Evolutionary conservation across 208 protist species (phyloP).

Genomic region (Polymyxa betae): DNA sequence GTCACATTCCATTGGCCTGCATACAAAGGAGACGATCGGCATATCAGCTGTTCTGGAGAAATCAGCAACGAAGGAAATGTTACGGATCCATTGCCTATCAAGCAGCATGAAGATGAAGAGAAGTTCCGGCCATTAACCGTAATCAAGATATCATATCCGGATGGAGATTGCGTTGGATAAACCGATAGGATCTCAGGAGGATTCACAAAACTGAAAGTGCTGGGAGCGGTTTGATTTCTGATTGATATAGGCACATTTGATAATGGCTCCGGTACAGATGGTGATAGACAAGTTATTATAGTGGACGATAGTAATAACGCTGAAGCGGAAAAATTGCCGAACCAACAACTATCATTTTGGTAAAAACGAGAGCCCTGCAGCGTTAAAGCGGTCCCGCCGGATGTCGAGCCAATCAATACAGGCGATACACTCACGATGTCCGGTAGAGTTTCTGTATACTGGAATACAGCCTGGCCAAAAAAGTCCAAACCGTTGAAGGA

Average conservation of each 20-base stretch:
- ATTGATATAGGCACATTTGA: background rate
- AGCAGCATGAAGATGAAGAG: constrained; percentile 2
- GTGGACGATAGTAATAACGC: background rate
- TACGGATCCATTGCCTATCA: background rate
- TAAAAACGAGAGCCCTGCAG: background rate
- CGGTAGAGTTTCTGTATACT: background rate
- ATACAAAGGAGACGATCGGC: background rate
- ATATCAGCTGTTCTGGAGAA: background rate
- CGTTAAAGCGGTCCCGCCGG: background rate
- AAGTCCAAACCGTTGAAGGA: constrained; percentile 15
- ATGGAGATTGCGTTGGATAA: background rate
- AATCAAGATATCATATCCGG: background rate
- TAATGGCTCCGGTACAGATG: background rate
- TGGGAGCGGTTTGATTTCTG: background rate
- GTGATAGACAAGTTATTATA: background rate
- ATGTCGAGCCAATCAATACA: background rate
- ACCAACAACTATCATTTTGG: background rate
- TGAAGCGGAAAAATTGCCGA: background rate
- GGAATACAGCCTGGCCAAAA: background rate
- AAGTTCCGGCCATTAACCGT: constrained; percentile 15
- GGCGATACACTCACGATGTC: background rate
- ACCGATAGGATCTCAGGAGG: background rate
- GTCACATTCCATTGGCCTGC: background rate
- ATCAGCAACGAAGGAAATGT: background rate
- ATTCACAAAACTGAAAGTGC: background rate